Percentiles rank a stretch among this genome's conserved stretches.
Conservation (phyloP, 2,329 filamentous ascomycete species). For the Grosmannia huntii region DNA sequence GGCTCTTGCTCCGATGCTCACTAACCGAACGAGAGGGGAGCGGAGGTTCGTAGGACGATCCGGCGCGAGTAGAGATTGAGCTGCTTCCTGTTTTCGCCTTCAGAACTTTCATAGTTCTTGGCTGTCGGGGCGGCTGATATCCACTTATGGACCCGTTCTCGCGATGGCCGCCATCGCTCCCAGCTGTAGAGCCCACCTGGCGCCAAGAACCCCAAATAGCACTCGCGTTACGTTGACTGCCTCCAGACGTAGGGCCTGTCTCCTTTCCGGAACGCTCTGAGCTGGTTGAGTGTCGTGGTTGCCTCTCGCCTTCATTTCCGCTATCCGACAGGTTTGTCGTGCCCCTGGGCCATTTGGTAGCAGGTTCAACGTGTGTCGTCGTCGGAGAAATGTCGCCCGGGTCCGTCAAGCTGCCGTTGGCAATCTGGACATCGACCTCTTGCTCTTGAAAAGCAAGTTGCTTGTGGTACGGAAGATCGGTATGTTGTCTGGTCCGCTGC, state of each 20-base stretch:
- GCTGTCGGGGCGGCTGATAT: slow-evolving; percentile 55
- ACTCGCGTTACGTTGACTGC: slow-evolving; percentile 30
- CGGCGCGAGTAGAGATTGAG: slow-evolving; percentile 37
- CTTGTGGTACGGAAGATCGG: background rate
- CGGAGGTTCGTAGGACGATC: slow-evolving; percentile 39
- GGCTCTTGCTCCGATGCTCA: slow-evolving; percentile 43
- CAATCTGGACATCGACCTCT: background rate
- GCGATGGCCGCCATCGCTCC: slow-evolving; percentile 38
- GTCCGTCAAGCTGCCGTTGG: slow-evolving; percentile 15
- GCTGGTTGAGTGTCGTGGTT: slow-evolving; percentile 14
- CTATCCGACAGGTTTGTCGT: slow-evolving; percentile 28
- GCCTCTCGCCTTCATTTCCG: slow-evolving; percentile 30
- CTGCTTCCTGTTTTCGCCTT: slow-evolving; percentile 52
- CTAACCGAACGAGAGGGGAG: slow-evolving; percentile 29
- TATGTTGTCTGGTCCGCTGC: background rate
- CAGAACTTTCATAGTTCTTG: slow-evolving; percentile 78
- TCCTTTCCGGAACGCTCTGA: slow-evolving; percentile 19
- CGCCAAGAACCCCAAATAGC: slow-evolving; percentile 62
- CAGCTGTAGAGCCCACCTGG: slow-evolving; percentile 34
- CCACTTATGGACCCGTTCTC: slow-evolving; percentile 45
- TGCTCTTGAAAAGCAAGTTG: background rate
- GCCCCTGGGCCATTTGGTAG: slow-evolving; percentile 18
- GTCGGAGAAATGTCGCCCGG: slow-evolving; percentile 23
- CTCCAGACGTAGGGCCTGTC: slow-evolving; percentile 10
- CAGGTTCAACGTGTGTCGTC: slow-evolving; percentile 21